Base-by-base conservation (phyloP, 306 rosid genomes). In the Quercus gilva region DNA sequence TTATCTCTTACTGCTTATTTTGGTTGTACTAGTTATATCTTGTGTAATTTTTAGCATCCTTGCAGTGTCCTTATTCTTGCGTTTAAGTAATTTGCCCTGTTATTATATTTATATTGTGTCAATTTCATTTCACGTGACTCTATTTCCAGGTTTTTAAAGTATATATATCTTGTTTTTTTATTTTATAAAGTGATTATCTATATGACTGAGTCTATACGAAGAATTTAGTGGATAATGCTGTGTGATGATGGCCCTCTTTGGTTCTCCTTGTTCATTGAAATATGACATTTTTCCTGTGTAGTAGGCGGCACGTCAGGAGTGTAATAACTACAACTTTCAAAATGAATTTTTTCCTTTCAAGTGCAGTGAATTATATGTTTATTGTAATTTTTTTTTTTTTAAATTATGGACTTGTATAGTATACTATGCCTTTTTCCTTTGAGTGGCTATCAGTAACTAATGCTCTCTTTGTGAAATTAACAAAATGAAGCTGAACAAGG, bases 381-480 rank as follows among this genome's bases (percentile, higher is more conserved):
- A 31, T 76, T 63, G 65, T 59, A 2, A 74, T 71, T 76, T 76
- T 12, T 73, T 55, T 58, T 4, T 29, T 29, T 28, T 28, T 28
- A 3, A 56, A 35, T 77, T 29, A 33, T 67, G 28, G 33, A 58
- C 55, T 57, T 57, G 25, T 6, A 23, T 20, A 9, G 28, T 63
- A 71, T 67, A 26, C 76, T 68, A 33, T 57, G 65, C 55, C 4
- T 45, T 69, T 58, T 70, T 72, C n/a, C 37, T 43, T 75, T 84
- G 31, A 4, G 23, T 33, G 19, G 73, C 55, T 71, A 59, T 76
- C 71, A 17, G 68, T 79, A 78, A 29, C 31, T 29, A 29, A 29
- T 29, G 31, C 31, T 29, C 31, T 29, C 31, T 29, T 29, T 29
- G 31, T 29, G 3, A 29, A 29, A 29, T 29, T 29, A 29, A 2